Evolutionary conservation across 2,329 filamentous ascomycete genomes (phyloP).

Genomic region (Botrytis porri): DNA sequence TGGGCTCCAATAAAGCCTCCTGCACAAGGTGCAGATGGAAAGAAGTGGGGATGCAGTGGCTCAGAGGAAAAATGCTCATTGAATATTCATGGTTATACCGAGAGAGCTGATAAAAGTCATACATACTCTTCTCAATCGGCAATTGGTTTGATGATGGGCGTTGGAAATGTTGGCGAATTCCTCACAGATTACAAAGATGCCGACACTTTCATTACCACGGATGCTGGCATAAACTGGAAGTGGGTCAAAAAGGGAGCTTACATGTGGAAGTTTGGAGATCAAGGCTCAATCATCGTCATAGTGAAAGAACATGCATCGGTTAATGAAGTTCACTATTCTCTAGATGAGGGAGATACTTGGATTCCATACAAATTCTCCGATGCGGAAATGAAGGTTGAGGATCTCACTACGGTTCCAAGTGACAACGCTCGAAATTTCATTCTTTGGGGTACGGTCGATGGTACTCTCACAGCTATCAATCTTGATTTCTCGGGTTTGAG

Average conservation of each 20-base stretch:
- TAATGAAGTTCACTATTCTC: constrained; percentile 69
- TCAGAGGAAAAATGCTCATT: constrained; percentile 71
- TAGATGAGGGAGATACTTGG: constrained; percentile 82
- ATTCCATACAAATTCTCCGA: constrained; percentile 69
- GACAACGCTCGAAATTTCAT: constrained; percentile 90
- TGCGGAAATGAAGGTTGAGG: constrained; percentile 67
- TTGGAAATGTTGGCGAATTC: constrained; percentile 79
- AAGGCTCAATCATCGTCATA: constrained; percentile 88
- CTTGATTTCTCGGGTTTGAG: constrained; percentile 84
- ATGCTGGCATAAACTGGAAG: constrained; percentile 88
- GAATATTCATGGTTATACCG: constrained; percentile 94
- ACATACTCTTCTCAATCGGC: constrained; percentile 87
- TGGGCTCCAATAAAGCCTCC: constrained; percentile 80
- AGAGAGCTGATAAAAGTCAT: constrained; percentile 75
- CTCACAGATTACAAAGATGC: constrained; percentile 49
- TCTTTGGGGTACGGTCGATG: constrained; percentile 68
- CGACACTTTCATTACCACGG: constrained; percentile 85
- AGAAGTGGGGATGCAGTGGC: constrained; percentile 66
- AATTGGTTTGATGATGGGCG: constrained; percentile 84
- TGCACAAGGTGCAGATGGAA: constrained; percentile 64
- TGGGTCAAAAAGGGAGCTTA: constrained; percentile 83
- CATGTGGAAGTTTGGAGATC: constrained; percentile 94
- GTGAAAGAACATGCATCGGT: constrained; percentile 69
- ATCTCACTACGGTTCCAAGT: constrained; percentile 84
- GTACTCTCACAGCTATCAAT: constrained; percentile 70